Percentiles rank a stretch among this genome's conserved stretches.
These are phyloP conservation scores for Lepidium aucheri DNA, from an alignment of 345 rosid genomes.

Conservation along the genomic window DNA sequence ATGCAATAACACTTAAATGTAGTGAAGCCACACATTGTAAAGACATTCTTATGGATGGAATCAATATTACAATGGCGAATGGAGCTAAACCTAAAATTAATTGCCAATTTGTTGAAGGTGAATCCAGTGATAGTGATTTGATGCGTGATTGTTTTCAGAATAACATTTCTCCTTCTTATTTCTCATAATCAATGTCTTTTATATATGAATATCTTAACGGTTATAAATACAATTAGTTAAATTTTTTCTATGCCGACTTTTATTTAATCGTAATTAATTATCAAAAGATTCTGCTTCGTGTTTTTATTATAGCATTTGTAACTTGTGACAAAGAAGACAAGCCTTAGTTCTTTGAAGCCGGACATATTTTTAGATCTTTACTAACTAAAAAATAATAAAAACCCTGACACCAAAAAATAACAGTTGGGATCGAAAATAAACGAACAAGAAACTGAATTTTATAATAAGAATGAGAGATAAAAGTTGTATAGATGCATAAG, in stretches of 20 bases:
- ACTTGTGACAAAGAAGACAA: constrained; percentile 1
- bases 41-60: constrained; percentile 4
- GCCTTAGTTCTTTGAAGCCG: constrained; percentile 20
- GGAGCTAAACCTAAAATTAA: constrained; percentile 2
- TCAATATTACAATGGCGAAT: constrained; percentile 6
- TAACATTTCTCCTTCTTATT: background rate
- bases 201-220: too few species aligned
- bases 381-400: background rate
- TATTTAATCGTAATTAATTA: background rate
- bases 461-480: background rate
- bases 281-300: too few species aligned
- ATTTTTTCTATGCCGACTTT: too few species aligned
- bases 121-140: background rate
- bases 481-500: background rate
- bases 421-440: background rate
- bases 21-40: constrained; percentile 4
- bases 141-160: background rate
- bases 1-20: constrained; percentile 9
- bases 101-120: constrained; percentile 17
- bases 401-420: background rate
- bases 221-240: too few species aligned
- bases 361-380: background rate
- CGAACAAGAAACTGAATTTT: constrained; percentile 1
- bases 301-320: background rate
- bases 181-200: background rate